phyloP scores from a whole-genome alignment of 2,329 filamentous ascomycete genomes.

The Cordyceps cateniannulata region DNA sequence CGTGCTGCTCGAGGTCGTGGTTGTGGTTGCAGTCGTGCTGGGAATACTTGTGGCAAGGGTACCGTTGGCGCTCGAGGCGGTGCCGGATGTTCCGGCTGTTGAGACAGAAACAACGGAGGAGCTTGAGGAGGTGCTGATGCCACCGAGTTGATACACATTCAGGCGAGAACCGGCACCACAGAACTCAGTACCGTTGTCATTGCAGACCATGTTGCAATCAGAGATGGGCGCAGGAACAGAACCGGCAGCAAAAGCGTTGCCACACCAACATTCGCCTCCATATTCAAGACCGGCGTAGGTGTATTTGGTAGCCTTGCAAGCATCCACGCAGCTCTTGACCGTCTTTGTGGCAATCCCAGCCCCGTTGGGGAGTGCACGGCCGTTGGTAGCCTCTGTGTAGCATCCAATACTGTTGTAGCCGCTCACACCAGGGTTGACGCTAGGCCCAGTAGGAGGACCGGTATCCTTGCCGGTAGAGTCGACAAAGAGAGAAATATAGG shows the following conservation, averaged over 20 bases:
- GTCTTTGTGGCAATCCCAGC: slow-evolving; percentile 21
- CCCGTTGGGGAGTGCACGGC: slow-evolving; percentile 26
- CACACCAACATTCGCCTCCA: slow-evolving; percentile 36
- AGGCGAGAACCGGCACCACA: slow-evolving; percentile 29
- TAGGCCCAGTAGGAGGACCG: slow-evolving; percentile 18
- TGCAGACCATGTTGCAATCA: slow-evolving; percentile 31
- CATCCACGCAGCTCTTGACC: slow-evolving; percentile 27
- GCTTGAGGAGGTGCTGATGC: neutral
- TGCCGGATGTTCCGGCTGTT: neutral
- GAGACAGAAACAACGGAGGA: neutral
- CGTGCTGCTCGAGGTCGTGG: slow-evolving; percentile 15
- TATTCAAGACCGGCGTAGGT: slow-evolving; percentile 31
- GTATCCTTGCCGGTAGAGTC: slow-evolving; percentile 21
- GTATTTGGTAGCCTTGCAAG: slow-evolving; percentile 24
- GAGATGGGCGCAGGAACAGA: slow-evolving; percentile 23
- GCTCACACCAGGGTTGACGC: slow-evolving; percentile 31
- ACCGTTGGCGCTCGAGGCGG: neutral
- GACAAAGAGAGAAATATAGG: slow-evolving; percentile 44
- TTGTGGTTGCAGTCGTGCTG: neutral
- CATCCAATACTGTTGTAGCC: slow-evolving; percentile 32
- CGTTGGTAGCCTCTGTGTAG: slow-evolving; percentile 28
- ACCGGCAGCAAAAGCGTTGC: slow-evolving; percentile 22
- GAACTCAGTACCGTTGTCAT: slow-evolving; percentile 29
- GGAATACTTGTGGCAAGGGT: neutral
- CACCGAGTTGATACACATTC: slow-evolving; percentile 28